Evolutionary conservation across 805 yeast species (phyloP), one percentile per base, ranked within the genome.

Genomic region (Suhomyces prunicola): DNA sequence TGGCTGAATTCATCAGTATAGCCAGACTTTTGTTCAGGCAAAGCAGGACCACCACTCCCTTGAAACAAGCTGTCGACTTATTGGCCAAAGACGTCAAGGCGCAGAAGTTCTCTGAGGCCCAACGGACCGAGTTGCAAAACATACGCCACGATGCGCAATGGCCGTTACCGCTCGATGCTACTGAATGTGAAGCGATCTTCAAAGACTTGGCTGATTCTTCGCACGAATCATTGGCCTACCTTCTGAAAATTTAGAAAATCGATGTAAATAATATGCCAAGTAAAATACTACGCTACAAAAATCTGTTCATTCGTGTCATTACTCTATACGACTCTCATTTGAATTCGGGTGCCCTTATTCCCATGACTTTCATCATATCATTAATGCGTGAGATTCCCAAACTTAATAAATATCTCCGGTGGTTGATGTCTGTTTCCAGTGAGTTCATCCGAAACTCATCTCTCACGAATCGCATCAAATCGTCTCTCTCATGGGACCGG

Each of bases 361-460:
- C 70, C 50, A 63, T 53, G 46, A 63, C 53, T 7, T 47, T 55
- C 23, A 61, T 54, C 68, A 66, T 64, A 15, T 63, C 66, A 41
- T 64, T 60, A 27, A 66, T 60, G 27, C 60, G 57, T 15, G 59
- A 57, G 7, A 70, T 63, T 1, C 79, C 80, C 24, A 62, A 58
- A 44, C 62, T 69, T 50, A 74, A 64, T 54, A 75, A 61, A 55
- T 75, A 75, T 52, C 67, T 69, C 49, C 78, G 57, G 44, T 74
- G 74, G 17, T 61, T 59, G 29, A 75, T 60, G 46, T 73, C 74
- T 26, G 67, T 64, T 44, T 57, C 62, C 7, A 60, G 44, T 5
- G 56, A 51, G 51, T 67, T 67, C 47, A 66, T 39, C 33, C 61
- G 64, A 58, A 75, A 75, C 57, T 75, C 79, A 15, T 58, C 68